phyloP scores from a whole-genome alignment of 306 rosid species.

The Corylus heterophylla region DNA sequence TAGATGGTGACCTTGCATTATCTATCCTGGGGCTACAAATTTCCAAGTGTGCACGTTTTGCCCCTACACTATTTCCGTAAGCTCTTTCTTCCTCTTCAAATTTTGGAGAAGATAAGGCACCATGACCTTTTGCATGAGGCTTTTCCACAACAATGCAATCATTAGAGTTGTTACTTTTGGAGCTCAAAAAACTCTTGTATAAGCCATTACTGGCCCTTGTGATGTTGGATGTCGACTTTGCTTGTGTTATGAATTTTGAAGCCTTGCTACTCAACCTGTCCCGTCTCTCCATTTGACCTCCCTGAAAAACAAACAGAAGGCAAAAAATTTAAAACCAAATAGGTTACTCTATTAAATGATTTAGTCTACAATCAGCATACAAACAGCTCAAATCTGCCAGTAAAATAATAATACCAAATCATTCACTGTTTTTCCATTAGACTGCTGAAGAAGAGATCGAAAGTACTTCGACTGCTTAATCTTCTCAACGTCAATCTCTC shows the following conservation, averaged over 20 bases:
- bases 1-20: conserved; percentile 52
- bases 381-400: neutral
- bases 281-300: conserved; percentile 43
- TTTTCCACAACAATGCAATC: conserved; percentile 58
- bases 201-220: conserved; percentile 39
- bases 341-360: neutral
- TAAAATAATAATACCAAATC: conserved; percentile 43
- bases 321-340: neutral
- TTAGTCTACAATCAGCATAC: neutral
- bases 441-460: conserved; percentile 52
- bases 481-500: conserved; percentile 70
- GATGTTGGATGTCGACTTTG: conserved; percentile 50
- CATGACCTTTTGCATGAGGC: conserved; percentile 44
- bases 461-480: conserved; percentile 76
- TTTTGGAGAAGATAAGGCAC: conserved; percentile 39
- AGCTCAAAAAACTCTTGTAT: conserved; percentile 35
- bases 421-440: conserved; percentile 38
- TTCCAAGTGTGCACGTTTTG: conserved; percentile 69
- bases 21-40: conserved; percentile 51
- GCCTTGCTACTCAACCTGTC: conserved; percentile 38
- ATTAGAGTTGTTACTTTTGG: conserved; percentile 44
- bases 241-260: conserved; percentile 48
- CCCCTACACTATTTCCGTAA: conserved; percentile 38
- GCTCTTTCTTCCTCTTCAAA: conserved; percentile 62
- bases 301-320: conserved; percentile 35